These are phyloP conservation scores for Haberlea rhodopensis DNA, from an alignment of 257 asterid species.

Conservation along the genomic window DNA sequence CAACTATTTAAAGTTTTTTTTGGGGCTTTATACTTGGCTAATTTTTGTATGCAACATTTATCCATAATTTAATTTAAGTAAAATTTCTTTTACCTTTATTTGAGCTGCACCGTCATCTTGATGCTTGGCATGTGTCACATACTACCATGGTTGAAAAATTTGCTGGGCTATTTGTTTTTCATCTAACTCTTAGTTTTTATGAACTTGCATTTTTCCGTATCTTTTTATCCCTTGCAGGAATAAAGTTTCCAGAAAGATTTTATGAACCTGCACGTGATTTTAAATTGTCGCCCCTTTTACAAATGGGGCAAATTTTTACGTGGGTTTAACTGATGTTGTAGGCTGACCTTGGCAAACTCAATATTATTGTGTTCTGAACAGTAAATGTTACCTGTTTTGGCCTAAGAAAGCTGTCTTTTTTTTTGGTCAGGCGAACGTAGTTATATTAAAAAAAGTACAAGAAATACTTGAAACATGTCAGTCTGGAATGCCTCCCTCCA, in stretches of 20 bases:
- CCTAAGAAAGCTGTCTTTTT: too few relatives aligned
- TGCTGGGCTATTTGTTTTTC: slow-evolving; percentile 3
- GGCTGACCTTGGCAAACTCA: background rate
- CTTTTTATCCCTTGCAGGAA: too few relatives aligned
- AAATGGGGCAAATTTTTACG: background rate
- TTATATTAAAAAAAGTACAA: too few relatives aligned
- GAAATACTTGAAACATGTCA: too few relatives aligned
- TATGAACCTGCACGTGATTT: background rate
- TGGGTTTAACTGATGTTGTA: background rate
- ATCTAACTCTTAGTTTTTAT: background rate
- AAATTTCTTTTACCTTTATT: background rate
- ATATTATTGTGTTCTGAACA: background rate
- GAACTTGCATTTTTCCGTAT: background rate
- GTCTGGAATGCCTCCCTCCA: too few relatives aligned
- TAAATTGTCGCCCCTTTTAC: background rate
- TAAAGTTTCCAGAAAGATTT: slow-evolving; percentile 6
- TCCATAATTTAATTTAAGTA: slow-evolving; percentile 14
- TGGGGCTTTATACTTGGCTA: background rate
- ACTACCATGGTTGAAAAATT: background rate
- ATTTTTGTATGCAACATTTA: slow-evolving; percentile 5
- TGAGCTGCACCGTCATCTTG: slow-evolving; percentile 19
- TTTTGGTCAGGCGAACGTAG: too few relatives aligned
- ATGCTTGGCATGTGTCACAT: background rate
- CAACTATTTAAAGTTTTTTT: slow-evolving; percentile 16
- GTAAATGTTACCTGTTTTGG: background rate